These are phyloP conservation scores for Emergomyces orientalis DNA, from an alignment of 2,329 filamentous ascomycete species.

Conservation along the genomic window DNA sequence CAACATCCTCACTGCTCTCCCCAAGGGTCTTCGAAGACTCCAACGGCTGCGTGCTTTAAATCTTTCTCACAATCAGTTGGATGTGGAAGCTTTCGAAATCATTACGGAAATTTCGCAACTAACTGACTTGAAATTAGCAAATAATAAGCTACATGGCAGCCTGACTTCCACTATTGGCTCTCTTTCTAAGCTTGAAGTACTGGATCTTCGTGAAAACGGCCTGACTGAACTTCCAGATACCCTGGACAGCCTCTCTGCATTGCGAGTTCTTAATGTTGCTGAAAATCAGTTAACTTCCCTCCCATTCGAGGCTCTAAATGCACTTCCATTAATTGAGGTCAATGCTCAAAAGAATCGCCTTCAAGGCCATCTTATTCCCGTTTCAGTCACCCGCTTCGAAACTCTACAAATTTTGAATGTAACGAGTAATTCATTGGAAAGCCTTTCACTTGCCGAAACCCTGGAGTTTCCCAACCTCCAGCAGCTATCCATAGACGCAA, in stretches of 20 bases:
- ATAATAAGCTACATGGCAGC: conserved; percentile 63
- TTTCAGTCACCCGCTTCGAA: conserved; percentile 48
- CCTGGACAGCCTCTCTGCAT: conserved; percentile 55
- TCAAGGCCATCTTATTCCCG: conserved; percentile 59
- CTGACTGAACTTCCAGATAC: conserved; percentile 61
- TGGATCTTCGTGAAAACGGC: conserved; percentile 75
- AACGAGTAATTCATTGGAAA: conserved; percentile 61
- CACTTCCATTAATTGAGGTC: conserved; percentile 63
- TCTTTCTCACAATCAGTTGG: conserved; percentile 72
- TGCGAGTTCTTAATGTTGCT: conserved; percentile 69
- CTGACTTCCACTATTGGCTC: conserved; percentile 55
- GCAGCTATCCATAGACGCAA: conserved; percentile 67
- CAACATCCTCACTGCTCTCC: conserved; percentile 64
- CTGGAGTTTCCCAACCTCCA: conserved; percentile 64
- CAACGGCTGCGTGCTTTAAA: conserved; percentile 71
- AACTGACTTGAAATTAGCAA: conserved; percentile 70
- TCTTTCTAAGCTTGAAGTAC: conserved; percentile 61
- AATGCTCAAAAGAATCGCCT: conserved; percentile 70
- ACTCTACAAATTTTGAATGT: conserved; percentile 68
- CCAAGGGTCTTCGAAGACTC: conserved; percentile 64
- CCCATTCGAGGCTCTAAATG: conserved; percentile 59
- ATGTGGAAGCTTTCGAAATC: conserved; percentile 60
- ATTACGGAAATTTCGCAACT: conserved; percentile 64
- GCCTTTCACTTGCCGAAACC: conserved; percentile 39
- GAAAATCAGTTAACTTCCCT: conserved; percentile 67